These are phyloP conservation scores for Coelastrella sp. DNA, from an alignment of 139 green algal genomes.

Conservation along the genomic window DNA sequence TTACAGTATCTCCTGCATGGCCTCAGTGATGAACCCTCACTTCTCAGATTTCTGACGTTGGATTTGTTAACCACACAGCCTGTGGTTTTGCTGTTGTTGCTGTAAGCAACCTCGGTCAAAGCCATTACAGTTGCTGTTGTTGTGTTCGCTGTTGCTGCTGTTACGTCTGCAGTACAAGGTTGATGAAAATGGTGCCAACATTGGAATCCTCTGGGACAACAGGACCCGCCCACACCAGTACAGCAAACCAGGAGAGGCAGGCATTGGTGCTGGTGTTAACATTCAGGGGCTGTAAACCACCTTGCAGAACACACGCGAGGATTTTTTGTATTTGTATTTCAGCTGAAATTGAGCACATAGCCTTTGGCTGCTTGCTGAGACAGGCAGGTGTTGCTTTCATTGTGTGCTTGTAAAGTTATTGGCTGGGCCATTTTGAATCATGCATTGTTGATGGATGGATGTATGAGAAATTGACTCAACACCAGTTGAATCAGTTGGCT, in stretches of 20 bases:
- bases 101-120: neutral
- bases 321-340: too few relatives aligned
- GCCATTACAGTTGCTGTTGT: neutral
- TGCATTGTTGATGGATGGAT: too few relatives aligned
- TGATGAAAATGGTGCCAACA: constrained; percentile 37
- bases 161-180: constrained; percentile 9
- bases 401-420: too few relatives aligned
- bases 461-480: too few relatives aligned
- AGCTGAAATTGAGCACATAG: too few relatives aligned
- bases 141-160: neutral
- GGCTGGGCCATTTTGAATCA: too few relatives aligned
- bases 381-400: too few relatives aligned
- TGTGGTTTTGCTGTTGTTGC: too few relatives aligned
- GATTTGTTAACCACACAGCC: too few relatives aligned
- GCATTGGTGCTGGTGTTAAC: constrained; percentile 3
- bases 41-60: neutral
- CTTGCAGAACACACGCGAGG: too few relatives aligned
- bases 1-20: neutral
- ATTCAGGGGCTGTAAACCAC: neutral
- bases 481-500: too few relatives aligned
- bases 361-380: too few relatives aligned
- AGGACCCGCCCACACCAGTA: constrained; percentile 34
- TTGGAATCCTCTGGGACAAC: constrained; percentile 34
- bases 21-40: neutral
- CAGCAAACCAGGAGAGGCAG: constrained; percentile 39